phyloP scores from a whole-genome alignment of 495 filamentous ascomycete species.

The Rostrohypoxylon terebratum region DNA sequence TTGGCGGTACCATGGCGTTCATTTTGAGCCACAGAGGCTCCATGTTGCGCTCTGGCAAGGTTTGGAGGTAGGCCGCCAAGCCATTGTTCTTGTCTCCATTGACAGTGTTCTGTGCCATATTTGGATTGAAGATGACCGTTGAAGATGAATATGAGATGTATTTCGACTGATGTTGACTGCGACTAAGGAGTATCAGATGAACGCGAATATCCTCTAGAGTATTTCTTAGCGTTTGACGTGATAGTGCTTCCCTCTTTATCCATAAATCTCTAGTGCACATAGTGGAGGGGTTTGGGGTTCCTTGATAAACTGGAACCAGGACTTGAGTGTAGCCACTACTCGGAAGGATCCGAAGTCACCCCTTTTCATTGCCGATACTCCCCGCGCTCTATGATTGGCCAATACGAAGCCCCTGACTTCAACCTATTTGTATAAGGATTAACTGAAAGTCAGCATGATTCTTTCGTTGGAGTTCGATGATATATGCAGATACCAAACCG shows the following conservation, averaged over 20 bases:
- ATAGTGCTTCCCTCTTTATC: not conserved
- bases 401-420: not conserved
- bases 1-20: slow-evolving; percentile 9
- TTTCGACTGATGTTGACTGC: not conserved
- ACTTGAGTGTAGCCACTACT: not conserved
- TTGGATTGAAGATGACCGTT: not conserved
- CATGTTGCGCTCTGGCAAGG: slow-evolving; percentile 3
- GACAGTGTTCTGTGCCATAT: not conserved
- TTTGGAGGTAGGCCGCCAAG: not conserved
- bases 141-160: not conserved
- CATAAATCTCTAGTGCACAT: not conserved
- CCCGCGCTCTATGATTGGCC: slow-evolving; percentile 3
- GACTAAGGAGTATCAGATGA: not conserved
- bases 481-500: not conserved
- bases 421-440: not conserved
- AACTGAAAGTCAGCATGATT: not conserved
- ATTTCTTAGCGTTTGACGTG: not conserved
- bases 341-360: not conserved
- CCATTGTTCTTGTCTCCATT: not conserved
- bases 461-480: not conserved
- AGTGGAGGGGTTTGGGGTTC: not conserved
- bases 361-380: not conserved
- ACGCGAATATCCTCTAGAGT: not conserved
- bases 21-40: slow-evolving; percentile 7
- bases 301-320: not conserved